Conservation (phyloP, 331 rosid species). For the Rosa hybrid region DNA sequence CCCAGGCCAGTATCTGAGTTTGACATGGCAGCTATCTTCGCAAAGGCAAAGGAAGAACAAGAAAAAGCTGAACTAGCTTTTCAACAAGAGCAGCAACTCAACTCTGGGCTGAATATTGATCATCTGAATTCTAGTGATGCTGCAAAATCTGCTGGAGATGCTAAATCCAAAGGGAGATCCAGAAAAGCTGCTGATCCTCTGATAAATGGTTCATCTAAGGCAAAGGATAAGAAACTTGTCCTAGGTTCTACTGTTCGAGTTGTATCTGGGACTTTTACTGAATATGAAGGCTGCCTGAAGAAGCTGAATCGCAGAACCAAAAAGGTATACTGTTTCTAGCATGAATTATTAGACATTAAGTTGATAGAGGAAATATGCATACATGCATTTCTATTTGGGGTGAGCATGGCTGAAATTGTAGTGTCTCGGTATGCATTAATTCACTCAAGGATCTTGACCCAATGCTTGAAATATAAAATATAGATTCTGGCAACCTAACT, state of each 20-base stretch:
- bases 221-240: conserved; percentile 38
- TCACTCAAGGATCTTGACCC: conserved; percentile 11
- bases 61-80: conserved; percentile 64
- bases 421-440: neutral
- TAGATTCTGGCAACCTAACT: conserved; percentile 2
- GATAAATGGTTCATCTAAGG: conserved; percentile 28
- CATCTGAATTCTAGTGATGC: conserved; percentile 28
- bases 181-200: conserved; percentile 43
- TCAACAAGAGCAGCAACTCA: conserved; percentile 58
- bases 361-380: conserved; percentile 8
- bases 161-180: conserved; percentile 46
- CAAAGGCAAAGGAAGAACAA: conserved; percentile 76
- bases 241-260: conserved; percentile 69
- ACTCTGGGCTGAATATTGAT: conserved; percentile 26
- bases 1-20: conserved; percentile 66
- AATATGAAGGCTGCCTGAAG: conserved; percentile 77
- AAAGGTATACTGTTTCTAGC: conserved; percentile 43
- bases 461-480: neutral
- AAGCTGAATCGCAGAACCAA: conserved; percentile 72
- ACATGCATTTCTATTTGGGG: neutral
- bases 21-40: conserved; percentile 75
- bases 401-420: neutral
- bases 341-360: conserved; percentile 15
- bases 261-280: conserved; percentile 72
- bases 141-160: conserved; percentile 34